Evolutionary conservation across 1,284 basidiomycete genomes (phyloP).

Genomic region (Rhizoctonia solani): DNA sequence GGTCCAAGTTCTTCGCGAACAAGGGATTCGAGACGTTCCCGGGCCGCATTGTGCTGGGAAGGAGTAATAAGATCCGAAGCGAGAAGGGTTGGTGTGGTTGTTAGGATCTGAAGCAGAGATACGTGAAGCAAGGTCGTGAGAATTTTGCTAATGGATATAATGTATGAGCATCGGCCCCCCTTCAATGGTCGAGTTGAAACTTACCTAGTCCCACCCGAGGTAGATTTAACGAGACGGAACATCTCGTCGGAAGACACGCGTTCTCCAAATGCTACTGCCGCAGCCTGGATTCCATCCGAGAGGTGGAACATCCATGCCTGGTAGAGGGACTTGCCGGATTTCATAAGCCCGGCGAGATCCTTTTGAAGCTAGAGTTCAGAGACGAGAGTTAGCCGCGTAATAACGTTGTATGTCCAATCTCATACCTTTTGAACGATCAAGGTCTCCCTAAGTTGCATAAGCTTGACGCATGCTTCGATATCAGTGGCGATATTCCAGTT

Average conservation of each 20-base stretch:
- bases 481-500: conserved; percentile 20
- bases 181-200: neutral
- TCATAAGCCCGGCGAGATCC: conserved; percentile 26
- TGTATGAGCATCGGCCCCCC: no score
- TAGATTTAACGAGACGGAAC: conserved; percentile 18
- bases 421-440: conserved; percentile 19
- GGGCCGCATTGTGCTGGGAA: conserved; percentile 12
- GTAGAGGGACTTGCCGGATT: conserved; percentile 32
- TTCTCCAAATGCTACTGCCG: conserved; percentile 33
- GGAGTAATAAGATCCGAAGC: conserved; percentile 26
- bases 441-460: conserved; percentile 35
- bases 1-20: conserved; percentile 33
- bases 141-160: conserved; percentile 7
- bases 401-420: neutral
- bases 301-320: conserved; percentile 36
- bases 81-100: conserved; percentile 22
- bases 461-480: conserved; percentile 30
- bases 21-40: conserved; percentile 9
- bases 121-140: conserved; percentile 23
- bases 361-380: conserved; percentile 19
- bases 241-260: conserved; percentile 32
- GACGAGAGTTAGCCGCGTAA: neutral
- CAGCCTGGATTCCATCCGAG: conserved; percentile 32
- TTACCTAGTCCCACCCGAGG: conserved; percentile 28
- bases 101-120: conserved; percentile 28